Base-by-base conservation (phyloP, 805 yeast species). In the Tetrapisispora arboricola region DNA sequence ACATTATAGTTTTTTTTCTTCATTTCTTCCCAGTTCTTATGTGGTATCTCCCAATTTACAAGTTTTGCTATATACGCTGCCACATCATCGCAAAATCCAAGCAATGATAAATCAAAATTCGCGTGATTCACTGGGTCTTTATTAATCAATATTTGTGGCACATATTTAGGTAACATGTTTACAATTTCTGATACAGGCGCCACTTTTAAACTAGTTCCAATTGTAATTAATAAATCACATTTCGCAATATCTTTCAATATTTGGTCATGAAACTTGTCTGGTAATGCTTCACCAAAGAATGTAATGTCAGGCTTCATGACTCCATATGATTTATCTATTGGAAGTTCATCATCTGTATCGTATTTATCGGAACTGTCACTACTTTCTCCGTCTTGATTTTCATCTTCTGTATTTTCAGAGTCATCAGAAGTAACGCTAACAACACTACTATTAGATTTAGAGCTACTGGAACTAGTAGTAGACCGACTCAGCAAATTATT, bases 231-330 rank as follows among this genome's bases (percentile, higher is more conserved):
- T 41, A 87, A 65, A 60, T 88, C 96, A 61, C 95, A 84, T 32
- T 72, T 66, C 16, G 61, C 51, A 6, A 79, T 67, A 55, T 88
- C 96, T 32, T 71, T 69, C 32, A 67, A 65, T 22, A 79, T 72
- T 24, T 66, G 58, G 35, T 71, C 70, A 50, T 85, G 88, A 54
- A 80, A 87, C 36, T 69, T 61, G 12, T 68, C 67, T 1, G 96
- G 95, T 43, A 87, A 66, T 13, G 78, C 75, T 58, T 87, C 96
- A 13, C 95, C 95, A 50, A 87, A 87, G 55, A 87, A 87, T 0
- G 95, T 86, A 45, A 87, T 87, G 56, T 87, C 94, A 0, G 96
- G 96, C 58, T 88, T 87, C 73, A 84, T 71, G 3, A 86, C 90
- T 13, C 95, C 96, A 55, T 62, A 76, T 8, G 82, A 72, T 50